Evolutionary conservation across 139 green algal genomes (phyloP).

Genomic region (Chara braunii): DNA sequence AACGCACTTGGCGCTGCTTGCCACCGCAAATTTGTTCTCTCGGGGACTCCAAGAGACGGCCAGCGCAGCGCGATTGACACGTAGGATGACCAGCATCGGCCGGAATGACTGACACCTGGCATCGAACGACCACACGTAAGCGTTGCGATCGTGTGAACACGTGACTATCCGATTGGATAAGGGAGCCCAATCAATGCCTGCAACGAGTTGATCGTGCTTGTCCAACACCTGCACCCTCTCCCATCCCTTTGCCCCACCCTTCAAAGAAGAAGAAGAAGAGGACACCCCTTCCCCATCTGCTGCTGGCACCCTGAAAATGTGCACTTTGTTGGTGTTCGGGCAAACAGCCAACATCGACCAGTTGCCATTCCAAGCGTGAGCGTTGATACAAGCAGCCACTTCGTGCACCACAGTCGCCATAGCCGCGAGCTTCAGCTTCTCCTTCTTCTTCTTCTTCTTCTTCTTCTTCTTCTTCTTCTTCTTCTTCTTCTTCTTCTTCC

Average conservation of each 20-base stretch:
- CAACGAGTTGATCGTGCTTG: conserved; percentile 44
- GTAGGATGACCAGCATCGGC: conserved; percentile 35
- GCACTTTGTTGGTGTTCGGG: conserved; percentile 20
- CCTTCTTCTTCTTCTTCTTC: too few species aligned
- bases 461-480: too few species aligned
- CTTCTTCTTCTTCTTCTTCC: too few species aligned
- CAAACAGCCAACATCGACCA: conserved; percentile 12
- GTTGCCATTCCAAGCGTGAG: conserved; percentile 24
- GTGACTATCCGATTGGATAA: conserved; percentile 40
- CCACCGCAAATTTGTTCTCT: conserved; percentile 49
- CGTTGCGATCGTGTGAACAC: conserved; percentile 47
- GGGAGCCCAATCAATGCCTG: conserved; percentile 40
- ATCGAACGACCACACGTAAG: conserved; percentile 10
- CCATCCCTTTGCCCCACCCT: neutral
- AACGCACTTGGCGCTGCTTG: conserved; percentile 35
- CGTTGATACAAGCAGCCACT: conserved; percentile 3
- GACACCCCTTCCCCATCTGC: too few species aligned
- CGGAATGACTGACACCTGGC: neutral
- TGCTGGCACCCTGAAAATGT: conserved; percentile 7
- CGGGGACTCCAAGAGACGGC: conserved; percentile 28
- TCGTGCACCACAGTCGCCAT: conserved; percentile 7
- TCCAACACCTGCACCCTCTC: conserved; percentile 14
- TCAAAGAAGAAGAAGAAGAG: too few species aligned
- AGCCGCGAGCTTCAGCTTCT: too few species aligned
- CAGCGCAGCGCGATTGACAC: conserved; percentile 26